Evolutionary conservation across 768 basidiomycete species (phyloP).

Genomic region (Candolleomyces eurysporus): DNA sequence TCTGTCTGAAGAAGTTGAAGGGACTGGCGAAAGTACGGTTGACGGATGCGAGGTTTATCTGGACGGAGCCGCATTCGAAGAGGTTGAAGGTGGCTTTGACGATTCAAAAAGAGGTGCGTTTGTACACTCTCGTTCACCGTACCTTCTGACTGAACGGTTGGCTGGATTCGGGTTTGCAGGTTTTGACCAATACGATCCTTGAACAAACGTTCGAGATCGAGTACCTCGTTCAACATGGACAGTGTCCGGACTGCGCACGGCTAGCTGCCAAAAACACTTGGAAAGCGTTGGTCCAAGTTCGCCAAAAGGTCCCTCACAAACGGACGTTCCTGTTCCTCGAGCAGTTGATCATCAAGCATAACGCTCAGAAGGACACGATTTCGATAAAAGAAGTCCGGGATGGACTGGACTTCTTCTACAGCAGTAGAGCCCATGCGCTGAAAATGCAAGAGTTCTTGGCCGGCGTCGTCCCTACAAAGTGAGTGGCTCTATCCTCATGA

Average conservation of each 20-base stretch:
- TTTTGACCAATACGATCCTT: constrained; percentile 90
- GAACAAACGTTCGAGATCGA: constrained; percentile 98
- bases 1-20: constrained; percentile 94
- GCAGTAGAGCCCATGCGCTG: constrained; percentile 83
- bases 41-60: constrained; percentile 98
- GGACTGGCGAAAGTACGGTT: constrained; percentile 91
- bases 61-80: constrained; percentile 99
- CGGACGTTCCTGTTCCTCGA: constrained; percentile 97
- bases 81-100: constrained; percentile 90
- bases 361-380: constrained; percentile 95
- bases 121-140: background rate
- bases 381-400: constrained; percentile 90
- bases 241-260: constrained; percentile 91
- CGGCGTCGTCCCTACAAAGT: constrained; percentile 88
- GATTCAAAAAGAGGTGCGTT: constrained; percentile 92
- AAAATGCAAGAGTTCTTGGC: constrained; percentile 96
- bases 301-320: constrained; percentile 98
- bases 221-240: constrained; percentile 90
- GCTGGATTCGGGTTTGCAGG: constrained; percentile 32
- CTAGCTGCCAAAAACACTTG: constrained; percentile 98
- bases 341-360: constrained; percentile 94
- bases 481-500: constrained; percentile 21
- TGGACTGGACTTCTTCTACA: constrained; percentile 97
- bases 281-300: constrained; percentile 98
- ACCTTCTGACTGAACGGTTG: too few species aligned